These are phyloP conservation scores for Epicoccum nigrum DNA, from an alignment of 2,329 filamentous ascomycete genomes.

Conservation along the genomic window DNA sequence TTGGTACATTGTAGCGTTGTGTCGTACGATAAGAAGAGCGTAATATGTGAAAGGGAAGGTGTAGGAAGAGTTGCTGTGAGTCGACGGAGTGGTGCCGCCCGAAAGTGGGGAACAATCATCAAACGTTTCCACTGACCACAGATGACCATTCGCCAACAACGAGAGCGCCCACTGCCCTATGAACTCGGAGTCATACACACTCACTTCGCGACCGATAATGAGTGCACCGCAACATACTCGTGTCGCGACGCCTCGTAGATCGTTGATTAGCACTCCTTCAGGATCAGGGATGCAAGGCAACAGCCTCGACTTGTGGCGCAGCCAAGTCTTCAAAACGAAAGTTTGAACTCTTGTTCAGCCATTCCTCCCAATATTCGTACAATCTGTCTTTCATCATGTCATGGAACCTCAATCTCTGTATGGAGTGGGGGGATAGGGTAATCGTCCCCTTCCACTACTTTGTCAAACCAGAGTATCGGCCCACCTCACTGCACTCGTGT, in stretches of 20 bases:
- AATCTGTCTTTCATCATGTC: background rate
- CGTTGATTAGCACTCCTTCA: background rate
- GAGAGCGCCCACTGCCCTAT: too few relatives aligned
- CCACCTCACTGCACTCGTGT: background rate
- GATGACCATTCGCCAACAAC: too few relatives aligned
- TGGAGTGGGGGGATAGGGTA: background rate
- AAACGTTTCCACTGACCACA: too few relatives aligned
- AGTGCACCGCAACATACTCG: too few relatives aligned
- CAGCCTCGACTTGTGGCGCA: background rate
- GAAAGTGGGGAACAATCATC: too few relatives aligned
- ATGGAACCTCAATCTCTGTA: slow-evolving; percentile 1
- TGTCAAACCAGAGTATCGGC: background rate
- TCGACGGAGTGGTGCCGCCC: too few relatives aligned
- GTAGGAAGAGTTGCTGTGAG: too few relatives aligned
- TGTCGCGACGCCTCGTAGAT: background rate
- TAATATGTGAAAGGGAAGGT: background rate
- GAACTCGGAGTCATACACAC: too few relatives aligned
- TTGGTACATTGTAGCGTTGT: too few relatives aligned
- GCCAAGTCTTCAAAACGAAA: background rate
- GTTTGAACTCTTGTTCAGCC: background rate
- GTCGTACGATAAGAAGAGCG: too few relatives aligned
- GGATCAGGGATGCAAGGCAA: background rate
- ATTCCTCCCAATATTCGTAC: background rate
- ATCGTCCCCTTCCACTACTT: slow-evolving; percentile 5
- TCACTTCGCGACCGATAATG: too few relatives aligned